Conservation (phyloP, 2,329 filamentous ascomycete genomes). For the Cladosporium sp. region DNA sequence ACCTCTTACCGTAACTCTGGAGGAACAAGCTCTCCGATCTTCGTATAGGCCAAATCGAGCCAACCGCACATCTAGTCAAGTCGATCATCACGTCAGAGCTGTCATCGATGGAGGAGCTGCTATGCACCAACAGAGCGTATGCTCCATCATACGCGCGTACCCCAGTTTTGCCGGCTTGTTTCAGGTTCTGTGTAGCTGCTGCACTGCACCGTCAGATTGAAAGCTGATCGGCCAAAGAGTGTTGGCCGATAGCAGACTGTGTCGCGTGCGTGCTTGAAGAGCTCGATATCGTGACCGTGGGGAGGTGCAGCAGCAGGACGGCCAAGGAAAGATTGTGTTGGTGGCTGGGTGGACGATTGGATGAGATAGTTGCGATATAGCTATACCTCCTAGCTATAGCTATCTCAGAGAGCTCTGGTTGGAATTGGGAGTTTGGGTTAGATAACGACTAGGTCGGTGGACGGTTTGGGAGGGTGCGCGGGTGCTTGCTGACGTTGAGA, state of each 20-base stretch:
- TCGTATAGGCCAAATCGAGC: too few relatives aligned
- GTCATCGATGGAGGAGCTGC: too few relatives aligned
- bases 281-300: background rate
- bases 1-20: too few relatives aligned
- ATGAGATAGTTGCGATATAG: background rate
- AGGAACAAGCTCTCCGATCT: too few relatives aligned
- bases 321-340: background rate
- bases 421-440: background rate
- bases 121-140: too few relatives aligned
- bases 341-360: background rate
- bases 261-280: background rate
- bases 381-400: slow-evolving; percentile 2
- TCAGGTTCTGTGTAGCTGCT: too few relatives aligned
- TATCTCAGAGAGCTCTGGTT: background rate
- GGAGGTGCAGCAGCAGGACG: background rate
- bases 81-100: too few relatives aligned
- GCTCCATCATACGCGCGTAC: too few relatives aligned
- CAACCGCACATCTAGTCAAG: too few relatives aligned
- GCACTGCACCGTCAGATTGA: background rate
- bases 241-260: background rate
- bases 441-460: background rate
- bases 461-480: background rate
- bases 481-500: background rate
- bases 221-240: background rate
- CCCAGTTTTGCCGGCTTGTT: background rate